Evolutionary conservation across 2,329 filamentous ascomycete genomes (phyloP).

Genomic region (Aspergillus jensenii): DNA sequence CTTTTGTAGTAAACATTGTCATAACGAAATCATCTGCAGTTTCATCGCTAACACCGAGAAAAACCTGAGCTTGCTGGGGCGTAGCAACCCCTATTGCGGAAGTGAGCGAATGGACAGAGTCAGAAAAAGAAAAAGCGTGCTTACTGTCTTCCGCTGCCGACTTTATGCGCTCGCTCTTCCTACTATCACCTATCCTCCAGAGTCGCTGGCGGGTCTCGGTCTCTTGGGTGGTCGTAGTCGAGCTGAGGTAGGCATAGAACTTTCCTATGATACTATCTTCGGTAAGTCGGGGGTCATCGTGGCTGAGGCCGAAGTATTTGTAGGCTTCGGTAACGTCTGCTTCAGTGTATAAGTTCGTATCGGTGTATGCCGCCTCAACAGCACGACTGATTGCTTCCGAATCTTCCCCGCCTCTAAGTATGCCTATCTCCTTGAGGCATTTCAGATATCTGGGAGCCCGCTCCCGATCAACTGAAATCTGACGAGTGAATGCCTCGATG

Average conservation of each 20-base stretch:
- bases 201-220: constrained; percentile 58
- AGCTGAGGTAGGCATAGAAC: constrained; percentile 59
- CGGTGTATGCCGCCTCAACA: constrained; percentile 57
- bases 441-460: constrained; percentile 63
- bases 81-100: constrained; percentile 52
- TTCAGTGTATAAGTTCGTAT: constrained; percentile 55
- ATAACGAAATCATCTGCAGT: constrained; percentile 59
- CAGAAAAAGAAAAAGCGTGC: constrained; percentile 9
- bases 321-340: constrained; percentile 61
- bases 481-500: constrained; percentile 62
- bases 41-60: constrained; percentile 53
- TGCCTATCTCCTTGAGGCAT: constrained; percentile 61
- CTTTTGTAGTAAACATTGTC: constrained; percentile 58
- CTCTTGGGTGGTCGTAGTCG: constrained; percentile 47
- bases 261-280: constrained; percentile 63
- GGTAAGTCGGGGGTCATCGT: constrained; percentile 44
- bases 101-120: background rate
- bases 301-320: constrained; percentile 56
- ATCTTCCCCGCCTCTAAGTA: constrained; percentile 46
- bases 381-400: constrained; percentile 60
- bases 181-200: constrained; percentile 59
- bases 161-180: constrained; percentile 58
- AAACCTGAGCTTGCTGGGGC: constrained; percentile 64
- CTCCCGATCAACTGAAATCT: constrained; percentile 55
- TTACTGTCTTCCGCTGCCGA: constrained; percentile 57